These are phyloP conservation scores for Ilex aquifolium DNA, from an alignment of 257 asterid genomes.

Conservation along the genomic window DNA sequence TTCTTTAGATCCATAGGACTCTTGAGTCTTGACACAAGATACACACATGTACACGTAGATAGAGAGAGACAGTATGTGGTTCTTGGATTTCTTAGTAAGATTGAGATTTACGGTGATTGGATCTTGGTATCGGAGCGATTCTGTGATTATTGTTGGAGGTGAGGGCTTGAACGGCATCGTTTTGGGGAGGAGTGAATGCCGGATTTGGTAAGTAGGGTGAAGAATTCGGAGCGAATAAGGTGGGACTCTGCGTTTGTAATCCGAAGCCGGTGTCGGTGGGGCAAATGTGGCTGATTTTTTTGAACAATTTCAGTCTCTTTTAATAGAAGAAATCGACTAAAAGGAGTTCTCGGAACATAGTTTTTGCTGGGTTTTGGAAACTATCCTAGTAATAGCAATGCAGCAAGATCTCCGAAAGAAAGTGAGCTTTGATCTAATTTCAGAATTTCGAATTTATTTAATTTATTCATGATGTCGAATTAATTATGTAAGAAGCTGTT, in stretches of 20 bases:
- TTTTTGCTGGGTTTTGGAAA: conserved; percentile 15
- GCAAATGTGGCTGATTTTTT: conserved; percentile 66
- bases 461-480: background rate
- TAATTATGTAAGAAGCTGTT: background rate
- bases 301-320: background rate
- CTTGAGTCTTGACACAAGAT: background rate
- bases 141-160: conserved; percentile 30
- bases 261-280: conserved; percentile 75
- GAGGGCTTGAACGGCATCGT: conserved; percentile 5
- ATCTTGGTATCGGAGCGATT: background rate
- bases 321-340: background rate
- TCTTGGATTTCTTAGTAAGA: background rate
- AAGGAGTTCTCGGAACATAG: background rate
- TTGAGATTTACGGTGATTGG: background rate
- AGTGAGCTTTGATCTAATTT: conserved; percentile 34
- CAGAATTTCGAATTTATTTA: background rate
- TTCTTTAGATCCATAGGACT: background rate
- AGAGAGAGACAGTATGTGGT: background rate
- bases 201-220: conserved; percentile 39
- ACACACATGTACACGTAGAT: background rate
- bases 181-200: conserved; percentile 45
- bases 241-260: conserved; percentile 58
- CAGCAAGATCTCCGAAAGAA: conserved; percentile 82
- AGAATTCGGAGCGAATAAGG: conserved; percentile 45
- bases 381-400: conserved; percentile 27